Percentiles rank a stretch among this genome's conserved stretches.
Conservation (phyloP, 2,329 filamentous ascomycete species). For the Colletotrichum australisinense region DNA sequence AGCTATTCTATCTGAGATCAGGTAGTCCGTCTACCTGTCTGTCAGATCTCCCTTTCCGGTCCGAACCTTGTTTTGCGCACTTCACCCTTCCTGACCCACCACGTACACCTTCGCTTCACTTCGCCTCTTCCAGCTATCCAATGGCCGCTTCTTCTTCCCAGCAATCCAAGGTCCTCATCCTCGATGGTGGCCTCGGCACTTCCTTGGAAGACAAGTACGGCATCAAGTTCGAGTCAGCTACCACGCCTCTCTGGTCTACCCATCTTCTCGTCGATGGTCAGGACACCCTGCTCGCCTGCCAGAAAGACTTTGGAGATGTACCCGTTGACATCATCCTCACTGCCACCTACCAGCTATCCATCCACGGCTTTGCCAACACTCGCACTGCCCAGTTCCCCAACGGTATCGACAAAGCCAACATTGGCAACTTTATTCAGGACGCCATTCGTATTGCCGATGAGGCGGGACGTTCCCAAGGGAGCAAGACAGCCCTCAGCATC, state of each 20-base stretch:
- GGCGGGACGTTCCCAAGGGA: slow-evolving; percentile 42
- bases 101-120: too few relatives aligned
- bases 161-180: slow-evolving; percentile 53
- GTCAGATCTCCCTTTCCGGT: neutral
- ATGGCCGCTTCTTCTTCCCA: neutral
- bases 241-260: slow-evolving; percentile 75
- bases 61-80: neutral
- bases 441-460: slow-evolving; percentile 57
- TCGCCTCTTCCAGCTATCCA: slow-evolving; percentile 6
- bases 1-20: neutral
- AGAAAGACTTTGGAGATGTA: slow-evolving; percentile 64
- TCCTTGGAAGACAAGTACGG: slow-evolving; percentile 70
- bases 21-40: neutral
- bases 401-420: slow-evolving; percentile 53
- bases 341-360: slow-evolving; percentile 74
- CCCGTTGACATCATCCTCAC: slow-evolving; percentile 74
- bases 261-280: slow-evolving; percentile 69
- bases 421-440: slow-evolving; percentile 54
- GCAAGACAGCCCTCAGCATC: slow-evolving; percentile 66
- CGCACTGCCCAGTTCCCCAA: slow-evolving; percentile 51
- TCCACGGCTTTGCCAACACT: slow-evolving; percentile 66
- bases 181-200: slow-evolving; percentile 77
- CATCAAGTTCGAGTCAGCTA: slow-evolving; percentile 58
- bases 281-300: slow-evolving; percentile 63
- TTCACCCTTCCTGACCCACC: neutral